A percentile compares a stretch with the other conserved stretches of the same genome.
Evolutionary conservation across 1,284 basidiomycete genomes (phyloP).

Genomic region (Rhodotorula sp.): DNA sequence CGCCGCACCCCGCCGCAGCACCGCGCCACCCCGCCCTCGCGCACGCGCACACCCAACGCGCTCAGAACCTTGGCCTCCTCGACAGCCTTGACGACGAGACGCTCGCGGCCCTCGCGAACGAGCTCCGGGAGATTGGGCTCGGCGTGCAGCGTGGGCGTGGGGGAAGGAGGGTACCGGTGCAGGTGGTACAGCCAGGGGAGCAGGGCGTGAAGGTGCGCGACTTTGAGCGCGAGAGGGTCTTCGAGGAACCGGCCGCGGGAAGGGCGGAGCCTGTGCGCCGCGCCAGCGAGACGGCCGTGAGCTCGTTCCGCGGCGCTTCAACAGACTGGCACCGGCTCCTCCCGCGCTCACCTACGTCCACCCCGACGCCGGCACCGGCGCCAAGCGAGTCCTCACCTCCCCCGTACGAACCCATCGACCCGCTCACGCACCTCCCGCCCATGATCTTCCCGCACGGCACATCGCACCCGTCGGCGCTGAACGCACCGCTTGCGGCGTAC

Average conservation of each 20-base stretch:
- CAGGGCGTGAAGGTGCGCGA: too few species aligned
- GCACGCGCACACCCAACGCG: not conserved
- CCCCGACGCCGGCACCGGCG: too few species aligned
- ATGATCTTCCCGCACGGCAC: not conserved
- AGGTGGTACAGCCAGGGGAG: too few species aligned
- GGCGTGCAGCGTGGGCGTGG: not conserved
- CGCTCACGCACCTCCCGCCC: not conserved
- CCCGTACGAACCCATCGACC: not conserved
- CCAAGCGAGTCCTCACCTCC: not conserved
- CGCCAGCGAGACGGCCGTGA: too few species aligned
- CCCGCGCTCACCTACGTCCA: too few species aligned
- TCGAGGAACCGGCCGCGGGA: too few species aligned
- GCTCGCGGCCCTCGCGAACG: constrained; percentile 10
- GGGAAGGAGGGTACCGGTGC: not conserved
- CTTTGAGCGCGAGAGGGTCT: too few species aligned
- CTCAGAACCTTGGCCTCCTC: constrained; percentile 6
- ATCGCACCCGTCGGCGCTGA: too few species aligned
- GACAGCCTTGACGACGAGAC: constrained; percentile 10
- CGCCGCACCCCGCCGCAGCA: not conserved
- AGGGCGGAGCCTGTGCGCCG: too few species aligned
- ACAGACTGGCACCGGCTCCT: not conserved
- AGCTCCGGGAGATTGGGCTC: constrained; percentile 3
- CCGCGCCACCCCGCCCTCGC: not conserved
- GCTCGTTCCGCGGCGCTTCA: too few species aligned
- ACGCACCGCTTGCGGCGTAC: too few species aligned